Percentiles rank a stretch among this genome's conserved stretches.
Evolutionary conservation across 2,329 filamentous ascomycete species (phyloP).

Genomic region (Blastomyces percursus): DNA sequence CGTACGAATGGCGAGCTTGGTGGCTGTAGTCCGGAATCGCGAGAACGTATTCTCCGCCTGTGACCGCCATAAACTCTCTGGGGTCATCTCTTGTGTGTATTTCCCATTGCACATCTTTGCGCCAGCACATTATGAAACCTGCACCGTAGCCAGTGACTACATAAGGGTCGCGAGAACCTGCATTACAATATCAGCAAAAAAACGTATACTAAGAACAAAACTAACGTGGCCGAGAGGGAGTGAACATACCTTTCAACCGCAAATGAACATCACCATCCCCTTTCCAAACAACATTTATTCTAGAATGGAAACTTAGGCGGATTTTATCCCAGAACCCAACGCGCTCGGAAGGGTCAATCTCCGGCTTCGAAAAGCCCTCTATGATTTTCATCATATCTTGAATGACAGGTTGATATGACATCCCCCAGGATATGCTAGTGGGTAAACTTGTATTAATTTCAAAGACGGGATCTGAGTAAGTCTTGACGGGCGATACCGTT

Average conservation of each 20-base stretch:
- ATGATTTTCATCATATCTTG: slow-evolving; percentile 99
- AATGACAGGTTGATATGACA: slow-evolving; percentile 93
- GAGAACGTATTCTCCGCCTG: slow-evolving; percentile 88
- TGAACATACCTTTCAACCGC: slow-evolving; percentile 61
- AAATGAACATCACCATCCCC: slow-evolving; percentile 93
- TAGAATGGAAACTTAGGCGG: slow-evolving; percentile 82
- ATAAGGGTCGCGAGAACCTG: slow-evolving; percentile 77
- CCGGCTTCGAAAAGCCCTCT: slow-evolving; percentile 93
- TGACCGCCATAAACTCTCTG: slow-evolving; percentile 86
- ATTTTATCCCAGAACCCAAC: slow-evolving; percentile 99
- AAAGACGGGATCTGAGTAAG: slow-evolving; percentile 82
- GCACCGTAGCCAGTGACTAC: slow-evolving; percentile 83
- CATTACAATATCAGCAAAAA: slow-evolving; percentile 5
- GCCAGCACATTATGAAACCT: slow-evolving; percentile 97
- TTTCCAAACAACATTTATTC: slow-evolving; percentile 80
- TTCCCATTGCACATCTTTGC: slow-evolving; percentile 80
- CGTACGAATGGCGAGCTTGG: slow-evolving; percentile 58
- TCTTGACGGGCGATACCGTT: slow-evolving; percentile 90
- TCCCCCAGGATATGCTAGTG: slow-evolving; percentile 92
- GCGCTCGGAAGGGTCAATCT: slow-evolving; percentile 81
- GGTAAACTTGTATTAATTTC: slow-evolving; percentile 89
- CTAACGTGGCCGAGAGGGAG: neutral
- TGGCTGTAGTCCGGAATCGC: slow-evolving; percentile 90
- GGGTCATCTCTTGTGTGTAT: slow-evolving; percentile 79
- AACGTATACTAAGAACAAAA: slow-evolving; percentile 6